phyloP scores from a whole-genome alignment of 305 asterid genomes.

The Salvia sclarea region DNA sequence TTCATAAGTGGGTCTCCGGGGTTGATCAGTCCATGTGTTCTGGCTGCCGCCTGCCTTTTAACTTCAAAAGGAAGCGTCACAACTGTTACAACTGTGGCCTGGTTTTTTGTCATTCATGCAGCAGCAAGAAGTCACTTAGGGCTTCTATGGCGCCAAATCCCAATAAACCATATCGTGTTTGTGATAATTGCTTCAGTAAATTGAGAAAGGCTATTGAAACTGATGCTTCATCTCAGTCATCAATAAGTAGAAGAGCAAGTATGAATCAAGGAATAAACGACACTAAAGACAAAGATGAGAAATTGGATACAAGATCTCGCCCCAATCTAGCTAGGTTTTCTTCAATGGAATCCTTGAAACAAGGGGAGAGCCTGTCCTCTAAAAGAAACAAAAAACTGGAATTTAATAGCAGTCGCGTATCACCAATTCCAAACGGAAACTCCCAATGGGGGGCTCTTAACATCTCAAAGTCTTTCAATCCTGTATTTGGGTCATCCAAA shows the following conservation, averaged over 20 bases:
- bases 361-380: slow-evolving; percentile 46
- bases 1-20: slow-evolving; percentile 77
- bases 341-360: slow-evolving; percentile 58
- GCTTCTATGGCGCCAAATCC: slow-evolving; percentile 83
- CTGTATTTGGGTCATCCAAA: slow-evolving; percentile 69
- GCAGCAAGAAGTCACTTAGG: slow-evolving; percentile 67
- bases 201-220: slow-evolving; percentile 59
- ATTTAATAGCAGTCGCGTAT: slow-evolving; percentile 64
- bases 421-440: slow-evolving; percentile 66
- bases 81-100: slow-evolving; percentile 82
- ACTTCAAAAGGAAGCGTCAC: slow-evolving; percentile 46
- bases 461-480: slow-evolving; percentile 65
- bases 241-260: slow-evolving; percentile 54
- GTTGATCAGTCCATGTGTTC: slow-evolving; percentile 51
- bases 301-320: slow-evolving; percentile 49
- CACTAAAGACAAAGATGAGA: slow-evolving; percentile 47
- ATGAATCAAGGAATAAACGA: slow-evolving; percentile 48
- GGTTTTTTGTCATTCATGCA: slow-evolving; percentile 71
- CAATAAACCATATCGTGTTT: slow-evolving; percentile 67
- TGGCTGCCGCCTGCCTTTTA: slow-evolving; percentile 35
- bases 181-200: slow-evolving; percentile 70
- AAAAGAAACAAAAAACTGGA: slow-evolving; percentile 56
- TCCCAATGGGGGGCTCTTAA: slow-evolving; percentile 66
- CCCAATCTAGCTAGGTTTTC: slow-evolving; percentile 53
- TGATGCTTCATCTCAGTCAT: slow-evolving; percentile 49